Percentiles rank a stretch among this genome's conserved stretches.
These are phyloP conservation scores for Gloeopeniophorella convolvens DNA, from an alignment of 768 basidiomycete genomes.

Conservation along the genomic window DNA sequence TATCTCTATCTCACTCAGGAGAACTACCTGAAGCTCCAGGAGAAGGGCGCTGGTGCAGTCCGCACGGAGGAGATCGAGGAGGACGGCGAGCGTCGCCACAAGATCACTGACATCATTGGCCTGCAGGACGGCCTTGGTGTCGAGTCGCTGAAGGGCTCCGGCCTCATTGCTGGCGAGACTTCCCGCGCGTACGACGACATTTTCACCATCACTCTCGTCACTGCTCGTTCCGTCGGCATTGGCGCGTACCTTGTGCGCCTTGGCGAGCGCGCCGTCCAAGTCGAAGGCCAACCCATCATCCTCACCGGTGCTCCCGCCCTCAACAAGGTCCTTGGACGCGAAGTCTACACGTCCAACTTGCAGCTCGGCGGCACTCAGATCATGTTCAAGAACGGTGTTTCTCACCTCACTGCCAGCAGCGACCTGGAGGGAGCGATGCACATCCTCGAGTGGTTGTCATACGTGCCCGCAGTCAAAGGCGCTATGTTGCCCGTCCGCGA, in stretches of 20 bases:
- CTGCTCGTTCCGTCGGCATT: conserved; percentile 97
- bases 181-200: conserved; percentile 99
- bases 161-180: conserved; percentile 97
- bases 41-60: conserved; percentile 74
- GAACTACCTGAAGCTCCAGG: conserved; percentile 82
- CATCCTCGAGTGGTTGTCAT: conserved; percentile 92
- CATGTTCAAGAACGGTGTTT: conserved; percentile 99
- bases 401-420: conserved; percentile 90
- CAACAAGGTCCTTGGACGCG: conserved; percentile 98
- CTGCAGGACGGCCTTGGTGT: conserved; percentile 97
- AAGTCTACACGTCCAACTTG: conserved; percentile 97
- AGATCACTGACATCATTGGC: conserved; percentile 95
- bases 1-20: conserved; percentile 95
- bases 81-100: conserved; percentile 81
- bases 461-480: conserved; percentile 80
- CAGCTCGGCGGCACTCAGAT: conserved; percentile 99
- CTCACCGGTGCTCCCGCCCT: conserved; percentile 94
- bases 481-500: conserved; percentile 74
- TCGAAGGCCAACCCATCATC: conserved; percentile 99
- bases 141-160: conserved; percentile 92
- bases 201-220: conserved; percentile 98
- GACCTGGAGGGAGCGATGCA: conserved; percentile 94
- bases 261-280: conserved; percentile 96
- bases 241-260: conserved; percentile 98
- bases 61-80: conserved; percentile 81